Percentiles rank a stretch among this genome's conserved stretches.
These are phyloP conservation scores for Bjerkandera adusta DNA, from an alignment of 1,284 basidiomycete genomes.

Conservation along the genomic window DNA sequence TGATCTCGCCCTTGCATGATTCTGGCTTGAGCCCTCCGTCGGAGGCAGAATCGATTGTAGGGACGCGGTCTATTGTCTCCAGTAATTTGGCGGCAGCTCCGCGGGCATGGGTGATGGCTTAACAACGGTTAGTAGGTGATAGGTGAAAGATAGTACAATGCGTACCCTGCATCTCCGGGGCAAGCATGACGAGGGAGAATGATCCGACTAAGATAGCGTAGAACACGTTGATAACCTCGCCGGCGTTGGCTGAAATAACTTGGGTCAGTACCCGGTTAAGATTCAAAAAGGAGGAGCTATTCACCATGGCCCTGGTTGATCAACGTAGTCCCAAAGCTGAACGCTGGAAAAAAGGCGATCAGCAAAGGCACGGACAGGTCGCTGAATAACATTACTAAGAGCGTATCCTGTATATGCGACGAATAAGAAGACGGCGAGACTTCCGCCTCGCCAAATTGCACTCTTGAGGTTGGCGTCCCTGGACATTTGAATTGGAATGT, in stretches of 20 bases:
- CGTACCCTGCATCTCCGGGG: constrained; percentile 78
- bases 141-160: constrained; percentile 52
- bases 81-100: constrained; percentile 94
- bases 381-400: constrained; percentile 41
- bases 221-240: constrained; percentile 79
- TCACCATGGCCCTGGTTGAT: constrained; percentile 59
- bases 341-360: constrained; percentile 45
- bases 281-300: constrained; percentile 10
- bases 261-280: not conserved
- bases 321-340: constrained; percentile 81
- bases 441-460: constrained; percentile 62
- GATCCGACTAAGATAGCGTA: constrained; percentile 85
- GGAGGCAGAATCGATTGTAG: constrained; percentile 81
- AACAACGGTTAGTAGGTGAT: constrained; percentile 30
- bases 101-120: constrained; percentile 76
- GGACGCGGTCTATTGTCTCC: constrained; percentile 85
- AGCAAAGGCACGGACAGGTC: constrained; percentile 18
- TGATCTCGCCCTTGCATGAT: constrained; percentile 72
- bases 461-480: constrained; percentile 62
- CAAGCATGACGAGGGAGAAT: constrained; percentile 77
- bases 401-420: constrained; percentile 74
- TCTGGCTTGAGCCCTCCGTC: constrained; percentile 72
- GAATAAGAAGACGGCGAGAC: constrained; percentile 78
- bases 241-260: constrained; percentile 49
- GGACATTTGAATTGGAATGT: constrained; percentile 57